Base-by-base conservation (phyloP, 306 rosid genomes). In the Fagus crenata region DNA sequence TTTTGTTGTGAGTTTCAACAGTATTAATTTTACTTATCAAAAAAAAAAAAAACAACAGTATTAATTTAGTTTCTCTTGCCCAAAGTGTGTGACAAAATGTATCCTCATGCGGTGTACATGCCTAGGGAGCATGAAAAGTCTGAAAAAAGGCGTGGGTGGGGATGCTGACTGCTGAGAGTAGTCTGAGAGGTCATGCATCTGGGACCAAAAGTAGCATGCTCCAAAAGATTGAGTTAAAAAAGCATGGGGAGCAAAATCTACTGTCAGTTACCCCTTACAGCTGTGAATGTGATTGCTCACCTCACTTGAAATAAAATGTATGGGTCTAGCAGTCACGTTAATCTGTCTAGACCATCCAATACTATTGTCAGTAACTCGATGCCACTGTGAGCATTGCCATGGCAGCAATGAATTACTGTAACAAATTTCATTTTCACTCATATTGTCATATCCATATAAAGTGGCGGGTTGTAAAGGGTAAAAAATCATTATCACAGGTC, bases 151-250 rank as follows among this genome's bases (percentile, higher is more conserved):
- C 18, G 6, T 60, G 35, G 80, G 80, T 69, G 76, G 76, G 56
- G 67, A 0, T 36, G 61, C 15, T 46, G 40, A 67, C 53, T 35
- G 67, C 39, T 32, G 36, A 60, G 39, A 32, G 67, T 31, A 65
- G 5, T 65, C 31, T 3, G 67, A 72, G 58, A 63, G 73, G 9
- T 65, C 74, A 54, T 73, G 69, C 78, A 53, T 12, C 53, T 42
- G 77, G 81, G 75, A 55, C 74, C 82, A 53, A 65, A 40, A 41
- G 22, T 51, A 3, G 67, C 78, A 73, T 79, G 82, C 82, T 65
- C 71, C 71, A 17, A 72, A 78, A 71, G 64, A 2, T 65, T 7
- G 61, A 39, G 41, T 78, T 69, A 5, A 77, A 59, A 76, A 75
- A 58, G 75, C 36, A 61, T 35, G 67, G 46, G 78, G 54, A 22